Evolutionary conservation across 495 filamentous ascomycete species (phyloP).

Genomic region (Aspergillus affinis): DNA sequence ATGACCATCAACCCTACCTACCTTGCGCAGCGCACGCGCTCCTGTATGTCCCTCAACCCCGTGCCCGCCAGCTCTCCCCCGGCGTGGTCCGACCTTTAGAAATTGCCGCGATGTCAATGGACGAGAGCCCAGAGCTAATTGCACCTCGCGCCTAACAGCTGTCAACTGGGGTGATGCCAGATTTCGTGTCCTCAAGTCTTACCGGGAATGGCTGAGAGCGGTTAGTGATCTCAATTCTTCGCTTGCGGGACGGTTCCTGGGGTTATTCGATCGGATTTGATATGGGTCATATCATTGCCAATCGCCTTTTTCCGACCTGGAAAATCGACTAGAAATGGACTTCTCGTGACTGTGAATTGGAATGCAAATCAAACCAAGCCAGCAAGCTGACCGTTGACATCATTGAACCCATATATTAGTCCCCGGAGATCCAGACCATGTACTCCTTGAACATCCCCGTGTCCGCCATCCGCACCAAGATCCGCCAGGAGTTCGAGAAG

Average conservation of each 20-base stretch:
- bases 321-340: neutral
- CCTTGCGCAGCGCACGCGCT: slow-evolving; percentile 83
- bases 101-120: slow-evolving; percentile 33
- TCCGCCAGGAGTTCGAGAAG: slow-evolving; percentile 96
- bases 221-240: slow-evolving; percentile 56
- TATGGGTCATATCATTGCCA: neutral
- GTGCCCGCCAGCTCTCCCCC: slow-evolving; percentile 1
- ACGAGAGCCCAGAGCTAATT: slow-evolving; percentile 29
- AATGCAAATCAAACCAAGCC: slow-evolving; percentile 20
- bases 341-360: neutral
- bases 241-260: neutral
- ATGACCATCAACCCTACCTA: slow-evolving; percentile 91
- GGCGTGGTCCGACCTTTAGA: slow-evolving; percentile 18
- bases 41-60: slow-evolving; percentile 63
- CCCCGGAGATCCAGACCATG: slow-evolving; percentile 93
- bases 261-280: neutral
- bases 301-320: neutral
- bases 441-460: slow-evolving; percentile 89
- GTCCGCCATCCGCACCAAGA: slow-evolving; percentile 84
- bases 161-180: slow-evolving; percentile 84
- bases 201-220: slow-evolving; percentile 91
- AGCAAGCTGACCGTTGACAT: slow-evolving; percentile 8
- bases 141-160: slow-evolving; percentile 51
- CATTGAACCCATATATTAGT: slow-evolving; percentile 49
- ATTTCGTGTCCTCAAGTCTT: slow-evolving; percentile 75